Percentiles rank a stretch among this genome's conserved stretches.
Conservation (phyloP, 805 yeast genomes). For the Nakazawaea laoshanensis region DNA sequence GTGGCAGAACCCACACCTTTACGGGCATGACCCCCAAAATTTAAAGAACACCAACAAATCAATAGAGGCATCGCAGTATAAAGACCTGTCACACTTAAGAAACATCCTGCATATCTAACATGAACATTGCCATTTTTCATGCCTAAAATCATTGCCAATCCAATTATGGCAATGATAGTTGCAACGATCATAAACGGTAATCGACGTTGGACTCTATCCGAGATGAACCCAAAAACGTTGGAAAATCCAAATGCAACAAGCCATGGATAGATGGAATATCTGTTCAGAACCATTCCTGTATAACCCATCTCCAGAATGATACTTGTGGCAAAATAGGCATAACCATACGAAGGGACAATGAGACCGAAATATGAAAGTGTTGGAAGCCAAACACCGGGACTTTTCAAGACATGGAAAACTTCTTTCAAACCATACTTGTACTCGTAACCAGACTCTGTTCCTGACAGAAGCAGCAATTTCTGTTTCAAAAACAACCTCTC, state of each 20-base stretch:
- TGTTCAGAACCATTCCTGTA: slow-evolving; percentile 67
- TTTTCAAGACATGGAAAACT: slow-evolving; percentile 43
- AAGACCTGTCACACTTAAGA: slow-evolving; percentile 40
- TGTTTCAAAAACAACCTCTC: slow-evolving; percentile 39
- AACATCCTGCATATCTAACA: slow-evolving; percentile 47
- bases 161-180: slow-evolving; percentile 28
- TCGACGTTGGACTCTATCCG: slow-evolving; percentile 44
- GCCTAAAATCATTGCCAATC: slow-evolving; percentile 43
- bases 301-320: slow-evolving; percentile 55
- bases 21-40: slow-evolving; percentile 46
- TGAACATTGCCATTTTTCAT: slow-evolving; percentile 20
- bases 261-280: slow-evolving; percentile 85
- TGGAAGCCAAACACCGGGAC: slow-evolving; percentile 47
- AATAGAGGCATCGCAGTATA: slow-evolving; percentile 50
- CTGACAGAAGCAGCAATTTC: slow-evolving; percentile 40
- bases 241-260: slow-evolving; percentile 62
- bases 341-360: slow-evolving; percentile 67
- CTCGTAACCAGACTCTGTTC: slow-evolving; percentile 39
- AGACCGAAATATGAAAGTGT: slow-evolving; percentile 58
- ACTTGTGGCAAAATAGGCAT: slow-evolving; percentile 66
- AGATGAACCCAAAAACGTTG: slow-evolving; percentile 50
- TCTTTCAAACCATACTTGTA: slow-evolving; percentile 36
- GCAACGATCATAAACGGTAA: slow-evolving; percentile 25
- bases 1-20: slow-evolving; percentile 49
- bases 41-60: slow-evolving; percentile 50